Evolutionary conservation across 2,329 filamentous ascomycete genomes (phyloP).

Genomic region (Emmonsiellopsis sp.): DNA sequence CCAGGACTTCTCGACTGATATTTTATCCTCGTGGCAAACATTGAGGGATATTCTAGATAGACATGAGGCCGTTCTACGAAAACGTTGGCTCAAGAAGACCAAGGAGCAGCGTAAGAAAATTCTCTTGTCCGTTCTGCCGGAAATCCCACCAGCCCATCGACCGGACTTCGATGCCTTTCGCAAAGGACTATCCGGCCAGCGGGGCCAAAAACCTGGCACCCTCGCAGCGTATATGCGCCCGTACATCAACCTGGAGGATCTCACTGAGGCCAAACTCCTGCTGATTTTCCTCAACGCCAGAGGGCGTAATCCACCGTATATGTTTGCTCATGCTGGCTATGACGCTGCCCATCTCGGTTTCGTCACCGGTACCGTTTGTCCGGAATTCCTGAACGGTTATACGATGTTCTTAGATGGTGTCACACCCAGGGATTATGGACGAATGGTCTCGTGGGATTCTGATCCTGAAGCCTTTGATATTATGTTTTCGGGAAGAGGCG

Average conservation of each 20-base stretch:
- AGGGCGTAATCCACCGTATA: conserved; percentile 35
- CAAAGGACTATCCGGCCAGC: not conserved
- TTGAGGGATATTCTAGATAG: conserved; percentile 38
- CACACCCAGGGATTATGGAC: conserved; percentile 23
- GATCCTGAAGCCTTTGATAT: conserved; percentile 29
- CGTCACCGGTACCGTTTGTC: conserved; percentile 13
- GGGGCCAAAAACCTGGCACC: conserved; percentile 5
- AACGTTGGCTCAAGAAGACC: conserved; percentile 47
- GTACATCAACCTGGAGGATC: conserved; percentile 47
- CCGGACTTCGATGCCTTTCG: conserved; percentile 38
- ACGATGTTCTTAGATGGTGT: conserved; percentile 25
- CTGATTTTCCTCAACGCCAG: conserved; percentile 44
- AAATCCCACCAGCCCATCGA: conserved; percentile 40
- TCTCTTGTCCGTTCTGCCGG: conserved; percentile 38
- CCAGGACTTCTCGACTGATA: conserved; percentile 6
- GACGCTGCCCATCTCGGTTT: conserved; percentile 23
- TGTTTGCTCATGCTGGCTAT: conserved; percentile 40
- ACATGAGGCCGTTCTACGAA: conserved; percentile 42
- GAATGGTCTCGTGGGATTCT: conserved; percentile 27
- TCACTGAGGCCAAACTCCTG: conserved; percentile 35
- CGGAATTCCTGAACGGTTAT: conserved; percentile 19
- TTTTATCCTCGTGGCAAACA: conserved; percentile 26
- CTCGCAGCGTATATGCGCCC: conserved; percentile 39
- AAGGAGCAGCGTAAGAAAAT: conserved; percentile 36
- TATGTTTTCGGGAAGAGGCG: conserved; percentile 27